Base-by-base conservation (phyloP, 2,329 filamentous ascomycete genomes). In the Fusarium hainanense region DNA sequence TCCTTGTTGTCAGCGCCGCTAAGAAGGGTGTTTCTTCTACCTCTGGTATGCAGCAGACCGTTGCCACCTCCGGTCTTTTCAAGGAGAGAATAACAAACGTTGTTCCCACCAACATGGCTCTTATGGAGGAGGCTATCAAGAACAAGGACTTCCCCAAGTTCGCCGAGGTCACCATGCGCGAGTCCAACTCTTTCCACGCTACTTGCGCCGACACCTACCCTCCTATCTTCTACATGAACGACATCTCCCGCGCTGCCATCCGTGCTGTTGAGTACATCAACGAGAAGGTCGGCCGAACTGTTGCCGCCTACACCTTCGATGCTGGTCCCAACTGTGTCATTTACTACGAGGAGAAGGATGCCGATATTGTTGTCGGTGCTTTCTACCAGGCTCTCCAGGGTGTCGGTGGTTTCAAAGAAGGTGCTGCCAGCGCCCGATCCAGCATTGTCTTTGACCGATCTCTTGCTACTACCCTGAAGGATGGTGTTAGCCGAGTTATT, bases 221-320 rank as follows among this genome's bases (percentile, higher is more conserved):
- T 46, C 96, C 97, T 20, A 99, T 99, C 78, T 98, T 97, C 82
- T 99, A 99, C 85, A 90, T 99, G 86, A 99, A 98, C 82, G 96
- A 99, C 78, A 90, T 95, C 18, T 95, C 92, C 21, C 86, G 92
- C 40, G 93, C 95, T 2, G 94, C 95, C 8, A 93, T 99, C 64
- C 88, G 93, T 54, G 90, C 93, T 18, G 94, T 98, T 30, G 94
- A 99, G 83, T 87, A 90, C 73, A 93, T 98, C 82, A 99, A 99
- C 78, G 85, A 86, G 56, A 86, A 87, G 25, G 93, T 92, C 7
- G 94, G 93, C 56, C 91, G 89, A 82, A 90, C 88, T 0, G 87
- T 98, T 20, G 94, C 93, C 6, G 96, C 96, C 6, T 99, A 99
- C 81, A 99, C 96, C 0, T 99, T 98, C 76, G 96, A 99, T 78